These are phyloP conservation scores for Erysimum pusillum DNA, from an alignment of 441 rosid genomes.

Conservation along the genomic window DNA sequence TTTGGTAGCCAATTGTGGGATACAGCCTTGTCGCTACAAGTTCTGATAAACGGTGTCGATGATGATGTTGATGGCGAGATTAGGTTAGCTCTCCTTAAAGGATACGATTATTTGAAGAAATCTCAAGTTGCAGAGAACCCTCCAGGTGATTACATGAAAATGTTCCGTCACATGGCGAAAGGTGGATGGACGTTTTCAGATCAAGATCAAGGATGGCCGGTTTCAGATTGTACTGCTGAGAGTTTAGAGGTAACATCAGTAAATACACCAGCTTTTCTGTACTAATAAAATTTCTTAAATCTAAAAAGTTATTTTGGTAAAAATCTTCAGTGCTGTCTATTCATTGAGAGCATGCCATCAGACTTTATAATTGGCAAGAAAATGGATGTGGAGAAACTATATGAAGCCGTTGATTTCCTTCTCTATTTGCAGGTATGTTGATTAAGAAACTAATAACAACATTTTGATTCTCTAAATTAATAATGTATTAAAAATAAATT, in stretches of 20 bases:
- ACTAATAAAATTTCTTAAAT: too few relatives aligned
- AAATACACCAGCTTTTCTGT: too few relatives aligned
- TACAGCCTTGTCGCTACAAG: slow-evolving; percentile 46
- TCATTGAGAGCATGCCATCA: too few relatives aligned
- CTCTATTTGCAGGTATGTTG: too few relatives aligned
- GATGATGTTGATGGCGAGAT: slow-evolving; percentile 40
- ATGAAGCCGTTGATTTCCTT: too few relatives aligned
- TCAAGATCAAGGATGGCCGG: slow-evolving; percentile 48
- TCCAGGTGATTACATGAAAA: slow-evolving; percentile 25
- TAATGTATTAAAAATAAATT: too few relatives aligned
- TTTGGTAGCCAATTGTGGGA: slow-evolving; percentile 59
- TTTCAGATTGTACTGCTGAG: slow-evolving; percentile 42
- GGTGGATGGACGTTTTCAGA: slow-evolving; percentile 48
- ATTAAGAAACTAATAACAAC: too few relatives aligned
- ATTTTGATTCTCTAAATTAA: too few relatives aligned
- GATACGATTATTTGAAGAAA: slow-evolving; percentile 48
- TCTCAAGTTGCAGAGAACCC: slow-evolving; percentile 47
- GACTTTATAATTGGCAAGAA: too few relatives aligned
- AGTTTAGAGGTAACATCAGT: slow-evolving; percentile 19
- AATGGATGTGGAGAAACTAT: too few relatives aligned
- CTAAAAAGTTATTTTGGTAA: too few relatives aligned
- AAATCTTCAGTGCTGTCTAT: too few relatives aligned
- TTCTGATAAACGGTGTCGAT: slow-evolving; percentile 22
- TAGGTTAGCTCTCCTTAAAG: slow-evolving; percentile 45
- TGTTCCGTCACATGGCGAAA: slow-evolving; percentile 36